Evolutionary conservation across 495 filamentous ascomycete species (phyloP).

Genomic region (Hyaloscypha bicolor): DNA sequence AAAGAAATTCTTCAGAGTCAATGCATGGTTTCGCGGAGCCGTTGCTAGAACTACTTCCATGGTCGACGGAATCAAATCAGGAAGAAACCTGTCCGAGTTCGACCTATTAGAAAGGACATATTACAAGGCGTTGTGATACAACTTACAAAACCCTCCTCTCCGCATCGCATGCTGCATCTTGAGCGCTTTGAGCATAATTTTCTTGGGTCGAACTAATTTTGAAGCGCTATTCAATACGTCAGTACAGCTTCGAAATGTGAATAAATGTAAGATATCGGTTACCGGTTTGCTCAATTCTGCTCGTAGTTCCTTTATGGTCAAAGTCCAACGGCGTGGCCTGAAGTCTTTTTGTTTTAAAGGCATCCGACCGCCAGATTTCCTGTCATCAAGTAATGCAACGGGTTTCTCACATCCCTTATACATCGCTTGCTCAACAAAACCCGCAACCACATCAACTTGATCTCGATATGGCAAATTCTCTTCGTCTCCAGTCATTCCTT

Average conservation of each 20-base stretch:
- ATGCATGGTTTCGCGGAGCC: background rate
- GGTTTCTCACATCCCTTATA: background rate
- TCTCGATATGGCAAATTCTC: background rate
- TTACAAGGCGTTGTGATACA: background rate
- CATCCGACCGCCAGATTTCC: background rate
- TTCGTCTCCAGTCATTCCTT: constrained; percentile 9
- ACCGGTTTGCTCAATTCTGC: background rate
- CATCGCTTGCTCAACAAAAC: background rate
- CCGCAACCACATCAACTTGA: constrained; percentile 1
- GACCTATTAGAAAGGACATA: background rate
- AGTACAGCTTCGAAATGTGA: background rate
- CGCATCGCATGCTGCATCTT: background rate
- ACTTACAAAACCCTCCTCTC: constrained; percentile 6
- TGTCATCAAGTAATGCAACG: constrained; percentile 6
- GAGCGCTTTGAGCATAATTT: background rate
- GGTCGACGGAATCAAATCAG: background rate
- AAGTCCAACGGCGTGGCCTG: background rate
- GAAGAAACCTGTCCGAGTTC: background rate
- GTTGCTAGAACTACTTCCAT: background rate
- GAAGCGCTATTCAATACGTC: background rate
- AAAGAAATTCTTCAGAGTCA: constrained; percentile 6
- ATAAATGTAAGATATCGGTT: background rate
- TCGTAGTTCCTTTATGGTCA: background rate
- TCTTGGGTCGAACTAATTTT: background rate
- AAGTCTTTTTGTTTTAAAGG: background rate